These are phyloP conservation scores for Elongisporangium senticosum DNA, from an alignment of 352 stramenopile species.

Conservation along the genomic window DNA sequence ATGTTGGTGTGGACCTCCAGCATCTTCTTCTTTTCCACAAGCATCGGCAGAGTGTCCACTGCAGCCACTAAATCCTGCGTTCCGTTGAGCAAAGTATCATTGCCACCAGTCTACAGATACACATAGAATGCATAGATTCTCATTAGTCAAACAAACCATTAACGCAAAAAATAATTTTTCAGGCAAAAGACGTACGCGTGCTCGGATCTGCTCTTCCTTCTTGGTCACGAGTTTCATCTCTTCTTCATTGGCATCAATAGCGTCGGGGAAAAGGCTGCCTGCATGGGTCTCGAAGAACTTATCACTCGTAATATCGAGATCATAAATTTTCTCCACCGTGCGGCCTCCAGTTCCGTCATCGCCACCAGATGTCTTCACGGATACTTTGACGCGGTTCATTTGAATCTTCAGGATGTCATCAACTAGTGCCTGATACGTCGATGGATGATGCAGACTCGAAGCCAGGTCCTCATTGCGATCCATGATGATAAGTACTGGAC, in stretches of 20 bases:
- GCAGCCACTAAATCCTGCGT: slow-evolving; percentile 80
- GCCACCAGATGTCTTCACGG: slow-evolving; percentile 47
- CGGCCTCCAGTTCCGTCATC: slow-evolving; percentile 25
- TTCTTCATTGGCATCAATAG: slow-evolving; percentile 84
- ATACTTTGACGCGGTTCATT: slow-evolving; percentile 95
- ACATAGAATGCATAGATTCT: too few species aligned
- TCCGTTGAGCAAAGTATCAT: slow-evolving; percentile 57
- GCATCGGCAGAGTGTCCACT: slow-evolving; percentile 74
- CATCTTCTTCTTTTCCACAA: slow-evolving; percentile 88
- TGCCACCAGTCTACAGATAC: slow-evolving; percentile 47
- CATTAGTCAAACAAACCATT: not conserved
- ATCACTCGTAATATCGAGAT: slow-evolving; percentile 77
- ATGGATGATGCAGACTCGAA: slow-evolving; percentile 93
- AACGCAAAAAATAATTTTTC: not conserved
- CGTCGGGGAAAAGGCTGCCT: slow-evolving; percentile 69
- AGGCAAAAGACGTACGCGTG: slow-evolving; percentile 18
- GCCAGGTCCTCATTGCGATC: slow-evolving; percentile 96
- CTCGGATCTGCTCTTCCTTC: slow-evolving; percentile 81
- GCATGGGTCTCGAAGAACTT: slow-evolving; percentile 81
- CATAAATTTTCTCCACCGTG: slow-evolving; percentile 62
- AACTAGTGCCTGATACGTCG: slow-evolving; percentile 92
- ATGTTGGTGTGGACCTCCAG: slow-evolving; percentile 87
- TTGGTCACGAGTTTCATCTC: slow-evolving; percentile 86
- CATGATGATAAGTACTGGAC: slow-evolving; percentile 95
- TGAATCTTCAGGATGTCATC: slow-evolving; percentile 95